Evolutionary conservation across 2,329 filamentous ascomycete genomes (phyloP), one percentile per base, ranked within the genome.

Genomic region (Verticillium longisporum): DNA sequence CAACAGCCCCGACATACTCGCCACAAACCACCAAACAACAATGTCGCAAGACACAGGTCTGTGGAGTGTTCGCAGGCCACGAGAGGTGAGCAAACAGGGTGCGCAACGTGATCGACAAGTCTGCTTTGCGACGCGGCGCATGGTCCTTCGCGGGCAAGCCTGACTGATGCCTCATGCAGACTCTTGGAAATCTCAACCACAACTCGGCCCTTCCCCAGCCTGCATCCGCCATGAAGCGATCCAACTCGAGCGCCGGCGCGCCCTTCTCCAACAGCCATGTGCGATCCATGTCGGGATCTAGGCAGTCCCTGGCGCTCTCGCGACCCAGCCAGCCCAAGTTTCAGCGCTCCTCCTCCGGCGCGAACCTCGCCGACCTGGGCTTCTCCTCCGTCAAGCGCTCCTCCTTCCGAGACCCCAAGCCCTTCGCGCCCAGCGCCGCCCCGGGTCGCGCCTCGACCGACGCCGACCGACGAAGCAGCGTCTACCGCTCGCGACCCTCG

Each of bases 201-300:
- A 94, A 92, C 74, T 90, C 90, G 21, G 86, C 87, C 26, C 91
- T 99, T 65, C 95, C 95, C 21, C 92, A 96, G 77, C 94, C 95
- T 9, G 84, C 90, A 33, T 98, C 94, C 50, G 91, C 92, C 50
- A 89, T 99, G 83, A 99, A 99, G 80, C 91, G 95, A 74, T 90
- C 91, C 34, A 95, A 88, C 71, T 93, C 92, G 13, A 87, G 87
- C 68, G 87, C 86, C 65, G 86, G 86, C 70, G 80, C 80, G 61
- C 85, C 84, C 55, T 88, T 85, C 70, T 86, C 87, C 15, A 72
- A 70, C 60, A 87, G 88, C 72, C 91, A 96, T 80, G 86, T 80
- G 67, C 91, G 94, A 68, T 92, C 91, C 33, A 85, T 91, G 68
- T 97, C 93, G 64, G 89, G 88, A 71, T 89, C 88, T 72, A 87